Conservation (phyloP, 2,329 filamentous ascomycete genomes). For the Rutstroemia sp. region DNA sequence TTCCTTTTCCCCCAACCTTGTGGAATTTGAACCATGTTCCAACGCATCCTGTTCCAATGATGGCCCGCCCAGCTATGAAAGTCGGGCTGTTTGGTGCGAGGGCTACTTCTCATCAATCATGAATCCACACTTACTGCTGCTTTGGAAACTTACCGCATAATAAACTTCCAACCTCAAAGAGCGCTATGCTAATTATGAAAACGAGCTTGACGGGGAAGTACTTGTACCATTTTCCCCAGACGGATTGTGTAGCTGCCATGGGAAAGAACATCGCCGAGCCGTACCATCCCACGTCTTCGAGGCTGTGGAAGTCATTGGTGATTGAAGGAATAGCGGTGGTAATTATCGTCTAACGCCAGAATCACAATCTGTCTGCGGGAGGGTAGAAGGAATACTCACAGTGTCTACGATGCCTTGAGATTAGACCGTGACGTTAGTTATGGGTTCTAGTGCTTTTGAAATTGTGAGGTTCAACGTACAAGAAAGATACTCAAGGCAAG, state of each 20-base stretch:
- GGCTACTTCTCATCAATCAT: neutral
- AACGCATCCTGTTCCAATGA: constrained; percentile 35
- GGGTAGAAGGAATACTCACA: neutral
- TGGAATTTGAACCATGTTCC: constrained; percentile 26
- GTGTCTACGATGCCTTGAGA: neutral
- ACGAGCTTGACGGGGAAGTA: constrained; percentile 29
- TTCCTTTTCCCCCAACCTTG: neutral
- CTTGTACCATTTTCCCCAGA: constrained; percentile 29
- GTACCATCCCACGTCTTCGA: constrained; percentile 48
- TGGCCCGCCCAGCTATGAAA: constrained; percentile 38
- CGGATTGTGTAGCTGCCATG: constrained; percentile 30
- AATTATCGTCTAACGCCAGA: neutral
- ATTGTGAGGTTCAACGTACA: constrained; percentile 22
- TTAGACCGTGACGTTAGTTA: neutral
- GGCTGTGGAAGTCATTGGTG: constrained; percentile 43
- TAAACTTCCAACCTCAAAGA: constrained; percentile 32
- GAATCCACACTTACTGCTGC: neutral
- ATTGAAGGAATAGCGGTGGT: constrained; percentile 50
- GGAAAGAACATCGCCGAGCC: constrained; percentile 48
- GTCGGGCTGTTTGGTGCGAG: constrained; percentile 27
- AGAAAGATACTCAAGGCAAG: constrained; percentile 42
- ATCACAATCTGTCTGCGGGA: neutral
- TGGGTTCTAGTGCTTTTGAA: neutral
- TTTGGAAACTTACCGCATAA: constrained; percentile 5
- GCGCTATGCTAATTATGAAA: constrained; percentile 26